A percentile compares a stretch with the other conserved stretches of the same genome.
Evolutionary conservation across 2,329 filamentous ascomycete genomes (phyloP).

Genomic region (Pyrenophora tritici-repentis): DNA sequence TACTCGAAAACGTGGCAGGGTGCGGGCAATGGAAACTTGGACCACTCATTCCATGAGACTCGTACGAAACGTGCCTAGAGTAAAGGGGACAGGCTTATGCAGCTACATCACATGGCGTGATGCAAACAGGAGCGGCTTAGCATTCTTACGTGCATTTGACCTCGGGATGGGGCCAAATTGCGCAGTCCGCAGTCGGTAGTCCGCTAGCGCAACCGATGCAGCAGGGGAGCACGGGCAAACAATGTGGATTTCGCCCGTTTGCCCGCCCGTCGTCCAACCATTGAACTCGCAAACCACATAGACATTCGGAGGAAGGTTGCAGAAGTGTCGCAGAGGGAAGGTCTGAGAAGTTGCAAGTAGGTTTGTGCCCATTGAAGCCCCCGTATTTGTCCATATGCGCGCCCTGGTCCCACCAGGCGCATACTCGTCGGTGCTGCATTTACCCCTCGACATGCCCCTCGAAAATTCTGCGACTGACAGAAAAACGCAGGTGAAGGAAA

Average conservation of each 20-base stretch:
- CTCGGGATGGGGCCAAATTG: slow-evolving; percentile 34
- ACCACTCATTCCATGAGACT: too few relatives aligned
- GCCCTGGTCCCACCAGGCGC: slow-evolving; percentile 22
- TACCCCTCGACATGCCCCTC: slow-evolving; percentile 33
- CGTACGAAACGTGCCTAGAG: slow-evolving; percentile 14
- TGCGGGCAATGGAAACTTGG: too few relatives aligned
- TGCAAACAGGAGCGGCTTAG: slow-evolving; percentile 21
- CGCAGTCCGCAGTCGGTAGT: slow-evolving; percentile 13
- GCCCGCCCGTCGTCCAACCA: slow-evolving; percentile 26
- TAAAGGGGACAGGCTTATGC: slow-evolving; percentile 16
- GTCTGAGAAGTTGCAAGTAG: slow-evolving; percentile 44
- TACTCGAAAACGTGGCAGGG: too few relatives aligned
- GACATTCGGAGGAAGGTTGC: slow-evolving; percentile 44
- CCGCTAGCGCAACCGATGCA: slow-evolving; percentile 28
- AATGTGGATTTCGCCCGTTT: slow-evolving; percentile 32
- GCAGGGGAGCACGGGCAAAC: slow-evolving; percentile 24
- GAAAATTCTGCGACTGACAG: slow-evolving; percentile 41
- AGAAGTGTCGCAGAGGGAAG: slow-evolving; percentile 50
- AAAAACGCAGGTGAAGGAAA: slow-evolving; percentile 41
- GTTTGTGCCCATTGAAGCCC: slow-evolving; percentile 17
- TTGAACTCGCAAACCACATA: slow-evolving; percentile 28
- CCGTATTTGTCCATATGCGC: slow-evolving; percentile 3
- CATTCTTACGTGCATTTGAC: slow-evolving; percentile 21
- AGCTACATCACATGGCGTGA: slow-evolving; percentile 8
- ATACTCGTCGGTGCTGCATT: slow-evolving; percentile 25